Evolutionary conservation across 176 grass and related monocot genomes (phyloP).

Genomic region (Raddia guianensis): DNA sequence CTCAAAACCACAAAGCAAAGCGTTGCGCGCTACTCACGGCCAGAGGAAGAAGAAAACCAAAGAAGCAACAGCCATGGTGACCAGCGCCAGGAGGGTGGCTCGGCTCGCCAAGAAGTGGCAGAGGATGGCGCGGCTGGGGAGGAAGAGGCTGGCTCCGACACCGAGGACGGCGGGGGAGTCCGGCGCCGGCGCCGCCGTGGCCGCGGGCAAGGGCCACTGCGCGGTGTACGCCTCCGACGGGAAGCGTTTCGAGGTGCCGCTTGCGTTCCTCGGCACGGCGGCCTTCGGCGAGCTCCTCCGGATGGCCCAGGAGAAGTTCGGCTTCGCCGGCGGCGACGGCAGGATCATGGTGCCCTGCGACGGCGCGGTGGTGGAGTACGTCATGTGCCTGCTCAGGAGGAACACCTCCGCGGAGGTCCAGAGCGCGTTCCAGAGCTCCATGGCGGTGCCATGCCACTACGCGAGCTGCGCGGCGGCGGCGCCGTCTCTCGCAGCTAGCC

Average conservation of each 20-base stretch:
- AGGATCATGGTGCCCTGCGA: constrained; percentile 51
- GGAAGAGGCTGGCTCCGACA: not conserved
- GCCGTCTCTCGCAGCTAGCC: not conserved
- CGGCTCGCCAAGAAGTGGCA: constrained; percentile 52
- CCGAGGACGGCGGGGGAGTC: not conserved
- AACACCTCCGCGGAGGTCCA: constrained; percentile 36
- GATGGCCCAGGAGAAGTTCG: constrained; percentile 62
- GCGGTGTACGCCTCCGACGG: constrained; percentile 46
- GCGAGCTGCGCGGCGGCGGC: not conserved
- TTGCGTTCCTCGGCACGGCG: constrained; percentile 21
- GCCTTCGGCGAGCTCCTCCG: constrained; percentile 45
- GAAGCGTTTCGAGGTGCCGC: constrained; percentile 48
- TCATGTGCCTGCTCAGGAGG: constrained; percentile 42
- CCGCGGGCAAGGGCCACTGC: constrained; percentile 39
- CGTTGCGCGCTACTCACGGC: too few species aligned
- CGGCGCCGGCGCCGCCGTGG: not conserved
- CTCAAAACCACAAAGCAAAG: not conserved
- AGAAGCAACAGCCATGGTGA: not conserved
- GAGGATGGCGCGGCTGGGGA: constrained; percentile 11
- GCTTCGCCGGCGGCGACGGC: constrained; percentile 27
- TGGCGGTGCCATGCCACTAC: constrained; percentile 26
- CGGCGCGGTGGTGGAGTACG: constrained; percentile 42
- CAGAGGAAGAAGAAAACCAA: too few species aligned
- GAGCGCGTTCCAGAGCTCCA: constrained; percentile 32
- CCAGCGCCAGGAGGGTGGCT: constrained; percentile 31